phyloP scores from a whole-genome alignment of 306 rosid species.

The Quercus robur region DNA sequence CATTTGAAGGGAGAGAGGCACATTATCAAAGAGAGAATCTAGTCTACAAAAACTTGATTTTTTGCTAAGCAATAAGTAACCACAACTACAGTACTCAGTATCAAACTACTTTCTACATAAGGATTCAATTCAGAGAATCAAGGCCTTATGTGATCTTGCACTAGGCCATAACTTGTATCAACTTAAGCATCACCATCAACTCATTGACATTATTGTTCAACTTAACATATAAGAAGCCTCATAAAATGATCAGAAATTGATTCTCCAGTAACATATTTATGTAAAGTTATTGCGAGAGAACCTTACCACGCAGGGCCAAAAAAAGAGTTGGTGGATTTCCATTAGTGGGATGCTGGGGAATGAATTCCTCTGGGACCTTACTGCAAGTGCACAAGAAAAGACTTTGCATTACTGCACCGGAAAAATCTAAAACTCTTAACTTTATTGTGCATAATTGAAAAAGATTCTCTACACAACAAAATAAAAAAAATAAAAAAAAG shows the following conservation, averaged over 20 bases:
- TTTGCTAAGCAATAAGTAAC: neutral
- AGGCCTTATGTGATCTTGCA: neutral
- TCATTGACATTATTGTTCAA: neutral
- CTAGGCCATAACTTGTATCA: neutral
- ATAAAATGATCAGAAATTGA: neutral
- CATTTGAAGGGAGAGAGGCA: neutral
- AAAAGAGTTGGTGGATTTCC: conserved; percentile 95
- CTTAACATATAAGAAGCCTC: neutral
- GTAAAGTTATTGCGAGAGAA: neutral
- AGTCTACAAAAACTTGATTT: neutral
- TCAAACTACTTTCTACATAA: neutral
- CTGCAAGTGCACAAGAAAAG: conserved; percentile 48
- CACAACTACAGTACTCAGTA: neutral
- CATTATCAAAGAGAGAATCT: neutral
- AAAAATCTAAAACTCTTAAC: conserved; percentile 4
- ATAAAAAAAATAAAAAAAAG: neutral
- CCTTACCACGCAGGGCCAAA: conserved; percentile 70
- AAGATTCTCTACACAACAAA: neutral
- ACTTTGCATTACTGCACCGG: conserved; percentile 19
- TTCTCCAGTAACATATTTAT: neutral
- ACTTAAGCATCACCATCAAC: neutral
- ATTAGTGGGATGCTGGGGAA: conserved; percentile 86
- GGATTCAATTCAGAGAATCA: neutral
- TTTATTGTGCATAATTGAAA: conserved; percentile 15
- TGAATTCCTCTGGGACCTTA: conserved; percentile 82